A percentile compares a stretch with the other conserved stretches of the same genome.
Conservation (phyloP, 192 early-diverging fungal species). For the Coemansia sp. region DNA sequence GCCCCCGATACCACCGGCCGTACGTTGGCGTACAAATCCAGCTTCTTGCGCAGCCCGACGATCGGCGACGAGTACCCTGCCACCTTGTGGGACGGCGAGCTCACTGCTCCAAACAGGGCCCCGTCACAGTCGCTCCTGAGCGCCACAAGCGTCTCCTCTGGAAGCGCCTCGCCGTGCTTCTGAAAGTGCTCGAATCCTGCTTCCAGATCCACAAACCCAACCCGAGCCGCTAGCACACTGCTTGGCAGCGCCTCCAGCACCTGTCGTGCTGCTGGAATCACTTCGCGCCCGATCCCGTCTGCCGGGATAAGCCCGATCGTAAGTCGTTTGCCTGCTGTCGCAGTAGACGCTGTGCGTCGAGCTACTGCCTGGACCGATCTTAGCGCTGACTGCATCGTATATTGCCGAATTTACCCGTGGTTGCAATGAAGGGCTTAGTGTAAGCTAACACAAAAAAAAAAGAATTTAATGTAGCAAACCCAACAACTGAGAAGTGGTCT, state of each 20-base stretch:
- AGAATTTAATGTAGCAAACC: no score
- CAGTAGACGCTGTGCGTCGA: slow-evolving; percentile 22
- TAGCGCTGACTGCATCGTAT: slow-evolving; percentile 36
- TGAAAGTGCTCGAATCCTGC: slow-evolving; percentile 97
- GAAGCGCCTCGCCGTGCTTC: slow-evolving; percentile 89
- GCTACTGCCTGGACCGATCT: slow-evolving; percentile 31
- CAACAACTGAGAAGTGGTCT: no score
- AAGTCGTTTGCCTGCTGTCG: slow-evolving; percentile 53
- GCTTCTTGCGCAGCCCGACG: slow-evolving; percentile 89
- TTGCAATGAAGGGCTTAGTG: no score
- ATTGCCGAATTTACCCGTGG: neutral
- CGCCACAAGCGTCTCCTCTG: slow-evolving; percentile 77
- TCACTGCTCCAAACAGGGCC: slow-evolving; percentile 95
- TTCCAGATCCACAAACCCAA: slow-evolving; percentile 82
- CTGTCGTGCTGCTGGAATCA: slow-evolving; percentile 90
- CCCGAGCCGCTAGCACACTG: slow-evolving; percentile 54
- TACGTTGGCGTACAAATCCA: slow-evolving; percentile 97
- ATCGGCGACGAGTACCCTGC: slow-evolving; percentile 98
- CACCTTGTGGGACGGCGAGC: slow-evolving; percentile 97
- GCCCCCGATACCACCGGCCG: slow-evolving; percentile 84
- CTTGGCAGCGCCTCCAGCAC: slow-evolving; percentile 78
- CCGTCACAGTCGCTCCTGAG: slow-evolving; percentile 86
- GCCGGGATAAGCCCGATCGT: slow-evolving; percentile 93
- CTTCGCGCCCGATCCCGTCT: slow-evolving; percentile 96
- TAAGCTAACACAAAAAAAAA: no score